Base-by-base conservation (phyloP, 768 basidiomycete species). In the Auriculariales sp. region DNA sequence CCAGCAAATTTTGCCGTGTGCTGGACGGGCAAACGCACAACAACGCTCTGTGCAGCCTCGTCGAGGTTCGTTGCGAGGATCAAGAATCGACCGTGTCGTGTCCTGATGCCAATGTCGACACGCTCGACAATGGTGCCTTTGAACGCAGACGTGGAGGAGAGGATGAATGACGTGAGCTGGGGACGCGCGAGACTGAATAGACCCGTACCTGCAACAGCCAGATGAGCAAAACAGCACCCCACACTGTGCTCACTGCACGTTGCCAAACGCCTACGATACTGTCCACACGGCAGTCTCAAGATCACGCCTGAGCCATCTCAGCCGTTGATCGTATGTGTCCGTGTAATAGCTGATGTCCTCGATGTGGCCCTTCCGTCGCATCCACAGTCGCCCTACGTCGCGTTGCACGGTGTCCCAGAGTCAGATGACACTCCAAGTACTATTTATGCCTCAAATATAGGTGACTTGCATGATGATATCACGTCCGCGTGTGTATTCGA, bases 201-300 rank as follows among this genome's bases (percentile, higher is more conserved):
- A 60, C 83, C 83, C 84, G 54, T 64, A 83, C 64, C 74, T 74
- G 32, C 64, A 1, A 7, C 10, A 32, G 15, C 24, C 30, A 7
- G 14, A 22, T 31, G 12, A 28, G 25, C 36, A 3, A 24, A 12
- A 30, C 12, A 14, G 25, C n/a, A 50, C 27, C 12, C 28, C 9
- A 49, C 42, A 10, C 6, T 22, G 39, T 3, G 62, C 62, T 54
- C 14, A 69, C 66, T 62, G 54, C 4, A 57, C 58, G 50, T 71
- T 72, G 25, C 83, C 82, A 58, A 89, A 89, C 0, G 73, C 84
- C 62, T 89, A 86, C 0, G 84, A 82, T 1, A 88, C 85, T 2
- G 79, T 77, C 87, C 85, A 88, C 0, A 86, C 71, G 1, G 80
- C 73, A 59, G 83, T 79, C 4, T 71, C 75, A 10, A 75, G 66